Base-by-base conservation (phyloP, 495 filamentous ascomycete species). In the Aspergillus conjunctus region DNA sequence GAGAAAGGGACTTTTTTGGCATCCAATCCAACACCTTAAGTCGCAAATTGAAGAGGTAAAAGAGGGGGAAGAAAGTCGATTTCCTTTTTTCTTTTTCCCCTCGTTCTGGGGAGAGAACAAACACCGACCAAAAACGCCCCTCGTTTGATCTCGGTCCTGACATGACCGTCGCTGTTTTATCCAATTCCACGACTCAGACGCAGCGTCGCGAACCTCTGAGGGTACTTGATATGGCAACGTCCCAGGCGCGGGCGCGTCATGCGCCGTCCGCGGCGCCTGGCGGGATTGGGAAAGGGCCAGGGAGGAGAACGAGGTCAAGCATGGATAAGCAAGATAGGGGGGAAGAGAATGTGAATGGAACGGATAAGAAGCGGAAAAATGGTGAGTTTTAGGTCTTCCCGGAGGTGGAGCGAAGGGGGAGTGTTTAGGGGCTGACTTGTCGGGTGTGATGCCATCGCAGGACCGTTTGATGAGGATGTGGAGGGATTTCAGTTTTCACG, bases 401-500 rank as follows among this genome's bases (percentile, higher is more conserved):
- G 22, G 8, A 14, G 10, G 8, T 9, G 43, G 21, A 9, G 39
- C 22, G 18, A 3, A 17, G 41, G 3, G 2, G 41, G 22, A 18
- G n/a, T 34, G 32, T 22, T 22, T 15, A 7, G 33, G 26, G 30
- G 41, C 62, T 71, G 54, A 70, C 46, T 34, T 6, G 9, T 18
- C 58, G 41, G 18, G 12, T 54, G 37, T 46, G 52, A 34, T 56
- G 34, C 11, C 48, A 11, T 5, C 60, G 45, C 65, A 82, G 79
- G 59, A 39, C 37, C 54, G 17, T 84, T 80, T 59, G 79, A 84
- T 39, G 83, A 86, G 52, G 83, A 84, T 59, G 71, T 71, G 48
- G 83, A 81, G 53, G 83, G 81, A 15, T 86, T 86, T 56, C 69
- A 77, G 43, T 86, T 85, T 56, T 77, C 79, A 11, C 74, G 81